These are phyloP conservation scores for Fusarium avenaceum DNA, from an alignment of 2,329 filamentous ascomycete genomes.

Conservation along the genomic window DNA sequence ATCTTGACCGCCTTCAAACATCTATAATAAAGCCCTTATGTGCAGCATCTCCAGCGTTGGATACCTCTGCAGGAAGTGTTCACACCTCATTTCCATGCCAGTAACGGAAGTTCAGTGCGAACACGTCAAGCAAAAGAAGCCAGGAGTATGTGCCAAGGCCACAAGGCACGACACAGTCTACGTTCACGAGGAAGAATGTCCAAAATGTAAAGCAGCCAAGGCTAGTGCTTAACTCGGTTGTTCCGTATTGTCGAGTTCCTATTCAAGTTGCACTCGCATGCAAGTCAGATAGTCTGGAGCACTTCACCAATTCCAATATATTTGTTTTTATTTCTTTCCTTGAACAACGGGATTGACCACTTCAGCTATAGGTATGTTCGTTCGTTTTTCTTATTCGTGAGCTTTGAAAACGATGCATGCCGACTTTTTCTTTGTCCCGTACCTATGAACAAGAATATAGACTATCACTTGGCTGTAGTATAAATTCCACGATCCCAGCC, in stretches of 20 bases:
- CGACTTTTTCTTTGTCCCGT: background rate
- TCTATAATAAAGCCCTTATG: background rate
- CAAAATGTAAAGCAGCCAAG: slow-evolving; percentile 1
- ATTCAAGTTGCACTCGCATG: background rate
- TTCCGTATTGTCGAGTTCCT: background rate
- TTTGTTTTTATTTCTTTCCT: background rate
- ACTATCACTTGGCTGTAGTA: background rate
- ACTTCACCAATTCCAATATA: no score
- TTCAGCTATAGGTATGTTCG: background rate
- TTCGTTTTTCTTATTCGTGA: background rate
- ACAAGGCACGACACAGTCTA: slow-evolving; percentile 22
- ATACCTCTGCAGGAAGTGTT: slow-evolving; percentile 28
- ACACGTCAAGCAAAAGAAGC: slow-evolving; percentile 1
- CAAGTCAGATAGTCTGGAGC: rapidly evolving
- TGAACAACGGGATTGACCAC: background rate
- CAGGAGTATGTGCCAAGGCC: background rate
- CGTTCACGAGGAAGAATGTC: slow-evolving; percentile 26
- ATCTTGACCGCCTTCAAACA: no score
- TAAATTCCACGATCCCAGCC: background rate
- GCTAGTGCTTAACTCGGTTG: background rate
- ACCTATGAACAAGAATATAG: background rate
- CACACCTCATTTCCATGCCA: slow-evolving; percentile 21
- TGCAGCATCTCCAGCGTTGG: slow-evolving; percentile 12
- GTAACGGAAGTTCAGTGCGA: slow-evolving; percentile 12
- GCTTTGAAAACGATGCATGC: background rate